These are phyloP conservation scores for Teunomyces gatunensis DNA, from an alignment of 805 yeast species.

Conservation along the genomic window DNA sequence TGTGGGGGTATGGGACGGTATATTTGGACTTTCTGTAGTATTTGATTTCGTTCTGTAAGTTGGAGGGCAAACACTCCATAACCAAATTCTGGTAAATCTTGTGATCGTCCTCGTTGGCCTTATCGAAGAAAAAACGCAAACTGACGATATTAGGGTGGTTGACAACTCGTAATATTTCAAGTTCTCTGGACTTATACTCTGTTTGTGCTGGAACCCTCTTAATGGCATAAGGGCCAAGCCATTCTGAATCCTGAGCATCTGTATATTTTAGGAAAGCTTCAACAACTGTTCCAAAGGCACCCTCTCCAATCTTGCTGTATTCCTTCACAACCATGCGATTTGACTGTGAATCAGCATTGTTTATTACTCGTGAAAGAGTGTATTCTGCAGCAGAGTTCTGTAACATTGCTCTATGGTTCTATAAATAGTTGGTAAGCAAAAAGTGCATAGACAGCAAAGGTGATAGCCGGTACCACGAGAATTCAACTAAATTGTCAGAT, in stretches of 20 bases:
- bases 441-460: not conserved
- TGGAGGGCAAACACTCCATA: conserved; percentile 85
- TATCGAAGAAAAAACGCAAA: conserved; percentile 68
- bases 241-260: conserved; percentile 25
- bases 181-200: conserved; percentile 78
- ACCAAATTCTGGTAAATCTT: conserved; percentile 76
- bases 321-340: conserved; percentile 69
- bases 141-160: conserved; percentile 78
- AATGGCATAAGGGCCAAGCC: conserved; percentile 83
- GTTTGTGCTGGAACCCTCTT: conserved; percentile 86
- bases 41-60: conserved; percentile 72
- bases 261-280: conserved; percentile 57
- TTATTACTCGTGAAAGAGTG: conserved; percentile 48
- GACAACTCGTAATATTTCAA: conserved; percentile 71
- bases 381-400: conserved; percentile 26
- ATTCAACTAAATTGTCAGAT: not conserved
- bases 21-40: conserved; percentile 59
- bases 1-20: conserved; percentile 67
- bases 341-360: conserved; percentile 51
- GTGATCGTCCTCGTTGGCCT: conserved; percentile 50
- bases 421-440: not conserved
- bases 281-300: conserved; percentile 83
- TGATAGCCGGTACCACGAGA: conserved; percentile 4
- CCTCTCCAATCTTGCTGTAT: conserved; percentile 75
- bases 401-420: conserved; percentile 2